Percentiles rank a stretch among this genome's conserved stretches.
phyloP scores from a whole-genome alignment of 371 early-diverging fungal genomes.

The Actinomortierella ambigua region DNA sequence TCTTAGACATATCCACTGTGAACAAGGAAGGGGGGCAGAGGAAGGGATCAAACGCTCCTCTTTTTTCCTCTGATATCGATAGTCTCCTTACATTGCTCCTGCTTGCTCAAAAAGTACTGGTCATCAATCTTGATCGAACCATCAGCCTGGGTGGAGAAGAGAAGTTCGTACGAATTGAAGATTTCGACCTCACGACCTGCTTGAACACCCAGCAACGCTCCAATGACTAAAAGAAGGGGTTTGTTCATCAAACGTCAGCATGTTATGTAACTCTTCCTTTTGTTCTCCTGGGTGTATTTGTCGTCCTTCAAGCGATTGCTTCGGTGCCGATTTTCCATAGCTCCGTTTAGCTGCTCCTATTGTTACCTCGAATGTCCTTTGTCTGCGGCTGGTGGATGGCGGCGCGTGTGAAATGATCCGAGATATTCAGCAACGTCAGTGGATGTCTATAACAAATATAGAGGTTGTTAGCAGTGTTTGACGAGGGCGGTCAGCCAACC shows the following conservation, averaged over 20 bases:
- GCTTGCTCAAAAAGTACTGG: conserved; percentile 69
- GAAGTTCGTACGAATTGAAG: conserved; percentile 82
- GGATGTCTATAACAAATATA: conserved; percentile 67
- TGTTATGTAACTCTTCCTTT: too few relatives aligned
- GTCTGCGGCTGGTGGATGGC: conserved; percentile 61
- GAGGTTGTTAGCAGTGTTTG: too few relatives aligned
- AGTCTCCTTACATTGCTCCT: conserved; percentile 71
- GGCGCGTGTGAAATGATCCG: conserved; percentile 83
- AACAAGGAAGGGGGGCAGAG: too few relatives aligned
- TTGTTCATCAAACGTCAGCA: too few relatives aligned
- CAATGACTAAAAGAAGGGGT: conserved; percentile 75
- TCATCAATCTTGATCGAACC: conserved; percentile 58
- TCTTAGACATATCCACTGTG: too few relatives aligned
- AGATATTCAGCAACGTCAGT: conserved; percentile 82
- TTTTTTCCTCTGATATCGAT: too few relatives aligned
- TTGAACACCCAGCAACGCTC: conserved; percentile 84
- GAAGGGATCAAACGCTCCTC: too few relatives aligned
- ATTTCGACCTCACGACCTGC: conserved; percentile 84
- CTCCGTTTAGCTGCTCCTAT: too few relatives aligned
- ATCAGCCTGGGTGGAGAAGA: conserved; percentile 49
- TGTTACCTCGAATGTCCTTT: conserved; percentile 7
- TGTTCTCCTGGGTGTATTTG: too few relatives aligned
- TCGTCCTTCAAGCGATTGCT: too few relatives aligned
- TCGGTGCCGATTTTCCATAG: too few relatives aligned
- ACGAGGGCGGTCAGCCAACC: too few relatives aligned